Evolutionary conservation across 2,329 filamentous ascomycete genomes (phyloP), one percentile per base, ranked within the genome.

Genomic region (Fusarium longipes): DNA sequence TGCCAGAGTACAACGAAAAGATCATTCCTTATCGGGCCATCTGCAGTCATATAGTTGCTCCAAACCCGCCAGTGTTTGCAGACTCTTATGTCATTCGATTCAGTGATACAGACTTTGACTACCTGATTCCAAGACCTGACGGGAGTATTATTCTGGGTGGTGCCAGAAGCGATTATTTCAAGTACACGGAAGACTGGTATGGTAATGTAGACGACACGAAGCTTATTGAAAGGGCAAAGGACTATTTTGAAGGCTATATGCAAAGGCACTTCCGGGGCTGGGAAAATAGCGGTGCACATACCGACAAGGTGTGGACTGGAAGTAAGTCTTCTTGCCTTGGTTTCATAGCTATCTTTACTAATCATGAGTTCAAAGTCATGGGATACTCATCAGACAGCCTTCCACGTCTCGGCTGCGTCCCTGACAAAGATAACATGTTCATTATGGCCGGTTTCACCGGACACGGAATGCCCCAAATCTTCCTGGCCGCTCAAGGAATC

Each of bases 11-110:
- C 71, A 75, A 80, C 7, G 82, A 84, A 58, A 83, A 86, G 17
- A 91, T 92, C 58, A 82, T 90, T 10, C 90, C 90, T 0, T 68
- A 68, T 27, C 57, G 66, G 3, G 89, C 86, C 5, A 77, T 76
- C 4, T 78, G 76, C 57, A 76, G 74, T 32, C 70, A 68, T 5
- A 76, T 78, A 59, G 72, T 76, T 5, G 64, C 72, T 1, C 12
- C 29, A 3, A 63, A 61, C 3, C 71, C 72, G 1, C 68, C 70
- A 62, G 70, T 38, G 73, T 61, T 1, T 3, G 45, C 45, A 3
- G 45, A 56, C 8, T 56, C 45, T 8, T 78, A 77, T 43, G 67
- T 57, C 4, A 57, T 77, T 3, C 66, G 72, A 1, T 72, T 68
- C 11, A 29, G 6, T 14, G 15, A 24, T 14, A 75, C 0, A 73